Conservation (phyloP, 179 eudicot genomes). For the Beta macrorhiza region DNA sequence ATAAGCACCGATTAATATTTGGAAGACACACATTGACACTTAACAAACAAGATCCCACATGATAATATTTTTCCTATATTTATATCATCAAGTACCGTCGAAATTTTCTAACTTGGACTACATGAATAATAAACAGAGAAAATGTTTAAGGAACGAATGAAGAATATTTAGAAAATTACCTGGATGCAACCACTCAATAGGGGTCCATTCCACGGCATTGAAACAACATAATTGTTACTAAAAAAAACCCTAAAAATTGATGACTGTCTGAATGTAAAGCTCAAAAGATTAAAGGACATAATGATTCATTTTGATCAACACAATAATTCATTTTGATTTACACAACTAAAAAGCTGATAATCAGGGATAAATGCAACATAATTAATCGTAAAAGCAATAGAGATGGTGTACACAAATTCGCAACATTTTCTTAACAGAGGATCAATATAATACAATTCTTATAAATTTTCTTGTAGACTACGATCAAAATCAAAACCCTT, state of each 20-base stretch:
- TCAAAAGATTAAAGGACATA: background rate
- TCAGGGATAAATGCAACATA: background rate
- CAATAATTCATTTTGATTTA: background rate
- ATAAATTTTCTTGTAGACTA: background rate
- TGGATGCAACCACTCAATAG: no score
- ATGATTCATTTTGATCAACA: no score
- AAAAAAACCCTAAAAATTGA: background rate
- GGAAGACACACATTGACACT: no score
- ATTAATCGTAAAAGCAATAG: background rate
- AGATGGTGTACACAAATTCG: background rate
- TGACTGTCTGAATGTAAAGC: background rate
- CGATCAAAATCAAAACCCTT: background rate
- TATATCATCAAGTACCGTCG: no score
- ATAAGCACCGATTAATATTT: no score
- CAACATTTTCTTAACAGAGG: background rate
- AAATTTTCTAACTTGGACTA: no score
- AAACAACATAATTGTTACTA: background rate
- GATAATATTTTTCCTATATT: no score
- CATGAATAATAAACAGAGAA: no score
- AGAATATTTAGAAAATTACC: no score
- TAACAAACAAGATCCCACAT: no score
- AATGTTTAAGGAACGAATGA: no score
- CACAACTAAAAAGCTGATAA: background rate
- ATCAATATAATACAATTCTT: background rate
- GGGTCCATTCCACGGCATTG: background rate